Base-by-base conservation (phyloP, 208 protist genomes). In the Acanthamoeba pearcei region DNA sequence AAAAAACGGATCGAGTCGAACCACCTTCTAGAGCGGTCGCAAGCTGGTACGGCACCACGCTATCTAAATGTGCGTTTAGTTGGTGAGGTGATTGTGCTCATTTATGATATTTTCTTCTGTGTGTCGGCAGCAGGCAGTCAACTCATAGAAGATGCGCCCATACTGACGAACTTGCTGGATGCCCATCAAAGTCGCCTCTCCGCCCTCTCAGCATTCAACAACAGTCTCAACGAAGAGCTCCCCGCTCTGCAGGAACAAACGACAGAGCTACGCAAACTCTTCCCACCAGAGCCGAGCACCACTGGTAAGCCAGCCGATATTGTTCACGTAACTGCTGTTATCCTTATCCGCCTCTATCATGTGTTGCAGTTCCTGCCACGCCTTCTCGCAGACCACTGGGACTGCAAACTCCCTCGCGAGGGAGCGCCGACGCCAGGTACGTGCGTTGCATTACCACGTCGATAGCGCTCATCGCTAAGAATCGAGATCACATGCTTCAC, bases 81-180 rank as follows among this genome's bases (percentile, higher is more conserved):
- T 38, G n/a, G n/a, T 72, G 64, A 32, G 64, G n/a, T 72, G 66
- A 72, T 49, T 49, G 46, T 49, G 46, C 66, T 72, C 66, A 72
- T 72, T 42, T 42, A n/a, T 35, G 27, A n/a, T 24, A 17, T 72
- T 5, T 35, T 35, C 66, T n/a, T 13, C n/a, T n/a, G 15, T 42
- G 9, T 60, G 35, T 85, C 22, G 53, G 12, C 19, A 60, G 12
- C 53, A 60, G 29, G 80, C 12, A 72, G 66, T 51, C 80, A 88
- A 24, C 80, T 88, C n/a, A 5, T 8, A 5, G 80, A 88, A 9
- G 80, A 88, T 42, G 80, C 80, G n/a, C 46, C 80, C 9, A 88
- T 64, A 51, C 80, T 88, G 51, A 38, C 29, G 32, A 88, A 88
- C 80, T 9, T 88, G 9, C 80, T 88, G 12, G 19, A 88, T 5